phyloP scores from a whole-genome alignment of 306 rosid species.

The Rubus parviflorus region DNA sequence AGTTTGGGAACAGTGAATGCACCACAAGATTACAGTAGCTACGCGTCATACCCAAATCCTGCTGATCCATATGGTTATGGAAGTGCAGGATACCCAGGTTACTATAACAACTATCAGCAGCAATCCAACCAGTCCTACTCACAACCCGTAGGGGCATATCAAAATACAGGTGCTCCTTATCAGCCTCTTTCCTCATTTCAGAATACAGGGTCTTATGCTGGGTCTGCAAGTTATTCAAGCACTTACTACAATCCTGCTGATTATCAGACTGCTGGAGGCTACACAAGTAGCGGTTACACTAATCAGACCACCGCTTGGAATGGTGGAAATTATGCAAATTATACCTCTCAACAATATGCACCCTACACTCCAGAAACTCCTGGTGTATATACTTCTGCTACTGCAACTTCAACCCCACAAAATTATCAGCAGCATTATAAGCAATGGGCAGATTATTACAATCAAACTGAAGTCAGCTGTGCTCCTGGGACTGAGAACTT shows the following conservation, averaged over 20 bases:
- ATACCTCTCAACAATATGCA: conserved; percentile 69
- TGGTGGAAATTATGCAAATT: conserved; percentile 74
- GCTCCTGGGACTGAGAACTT: conserved; percentile 98
- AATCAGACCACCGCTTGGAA: conserved; percentile 75
- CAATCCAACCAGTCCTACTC: conserved; percentile 85
- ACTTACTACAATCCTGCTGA: conserved; percentile 99
- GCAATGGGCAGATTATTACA: conserved; percentile 93
- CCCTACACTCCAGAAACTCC: conserved; percentile 64
- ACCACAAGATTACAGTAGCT: conserved; percentile 81
- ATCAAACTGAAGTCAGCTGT: conserved; percentile 93
- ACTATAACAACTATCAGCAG: conserved; percentile 87
- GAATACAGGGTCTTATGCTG: conserved; percentile 99
- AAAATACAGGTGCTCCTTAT: conserved; percentile 99
- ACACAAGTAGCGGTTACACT: conserved; percentile 72
- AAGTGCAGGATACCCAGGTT: conserved; percentile 76
- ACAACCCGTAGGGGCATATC: conserved; percentile 97
- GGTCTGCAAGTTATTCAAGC: conserved; percentile 97
- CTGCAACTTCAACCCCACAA: conserved; percentile 51
- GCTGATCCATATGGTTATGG: conserved; percentile 87
- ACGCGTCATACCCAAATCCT: conserved; percentile 79
- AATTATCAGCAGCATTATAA: conserved; percentile 82
- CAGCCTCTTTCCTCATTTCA: conserved; percentile 99
- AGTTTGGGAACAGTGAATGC: conserved; percentile 86
- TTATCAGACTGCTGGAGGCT: conserved; percentile 98
- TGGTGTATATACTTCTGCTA: conserved; percentile 61